Evolutionary conservation across 164 flowering plant species (phyloP).

Genomic region (Vitis labrusca): DNA sequence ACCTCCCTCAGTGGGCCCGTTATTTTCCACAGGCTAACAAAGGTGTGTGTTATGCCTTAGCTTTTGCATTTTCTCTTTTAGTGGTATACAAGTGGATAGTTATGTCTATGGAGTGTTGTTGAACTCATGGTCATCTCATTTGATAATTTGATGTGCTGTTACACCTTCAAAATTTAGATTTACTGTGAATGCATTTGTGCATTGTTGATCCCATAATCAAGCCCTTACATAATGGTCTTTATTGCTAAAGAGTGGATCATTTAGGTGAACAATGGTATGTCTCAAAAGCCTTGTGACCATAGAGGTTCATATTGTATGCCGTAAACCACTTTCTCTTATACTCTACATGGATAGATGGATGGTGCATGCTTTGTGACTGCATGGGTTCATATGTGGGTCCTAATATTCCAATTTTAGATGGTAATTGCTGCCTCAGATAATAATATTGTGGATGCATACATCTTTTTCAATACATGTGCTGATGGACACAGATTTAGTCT

Average conservation of each 20-base stretch:
- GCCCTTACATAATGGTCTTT: too few species aligned
- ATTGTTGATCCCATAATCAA: too few species aligned
- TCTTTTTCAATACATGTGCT: background rate
- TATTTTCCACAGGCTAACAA: conserved; percentile 95
- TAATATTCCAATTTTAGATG: background rate
- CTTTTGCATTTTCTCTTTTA: background rate
- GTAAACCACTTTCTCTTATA: too few species aligned
- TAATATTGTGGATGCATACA: background rate
- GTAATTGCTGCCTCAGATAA: background rate
- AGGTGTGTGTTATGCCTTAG: conserved; percentile 41
- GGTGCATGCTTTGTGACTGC: background rate
- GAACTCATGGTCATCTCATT: too few species aligned
- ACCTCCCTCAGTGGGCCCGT: conserved; percentile 96
- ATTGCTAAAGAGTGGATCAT: too few species aligned
- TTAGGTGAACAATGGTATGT: too few species aligned
- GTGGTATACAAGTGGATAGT: background rate
- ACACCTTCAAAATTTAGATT: too few species aligned
- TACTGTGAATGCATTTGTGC: too few species aligned
- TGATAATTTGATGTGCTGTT: too few species aligned
- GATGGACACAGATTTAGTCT: background rate
- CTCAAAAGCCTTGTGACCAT: too few species aligned
- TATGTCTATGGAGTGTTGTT: background rate
- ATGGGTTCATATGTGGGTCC: background rate
- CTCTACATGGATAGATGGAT: too few species aligned
- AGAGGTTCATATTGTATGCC: too few species aligned